Conservation (phyloP, 768 basidiomycete genomes). For the Mycena olivaceomarginata region DNA sequence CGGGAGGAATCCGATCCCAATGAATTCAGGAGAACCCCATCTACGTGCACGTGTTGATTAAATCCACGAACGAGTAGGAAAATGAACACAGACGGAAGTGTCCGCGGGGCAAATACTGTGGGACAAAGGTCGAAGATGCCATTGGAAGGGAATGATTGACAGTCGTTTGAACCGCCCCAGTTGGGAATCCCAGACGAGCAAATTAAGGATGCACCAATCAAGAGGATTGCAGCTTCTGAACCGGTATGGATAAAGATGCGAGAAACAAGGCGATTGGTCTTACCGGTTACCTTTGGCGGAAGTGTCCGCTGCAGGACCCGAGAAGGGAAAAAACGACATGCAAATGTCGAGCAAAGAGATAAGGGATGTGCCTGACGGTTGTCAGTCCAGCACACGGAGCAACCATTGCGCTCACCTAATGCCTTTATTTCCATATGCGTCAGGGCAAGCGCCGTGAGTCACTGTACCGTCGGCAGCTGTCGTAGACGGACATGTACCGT, state of each 20-base stretch:
- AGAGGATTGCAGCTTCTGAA: slow-evolving; percentile 83
- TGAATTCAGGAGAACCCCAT: slow-evolving; percentile 90
- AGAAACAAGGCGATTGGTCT: slow-evolving; percentile 2
- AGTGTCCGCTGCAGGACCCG: slow-evolving; percentile 79
- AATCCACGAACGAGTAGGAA: neutral
- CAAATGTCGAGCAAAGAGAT: slow-evolving; percentile 89
- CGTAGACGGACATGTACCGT: slow-evolving; percentile 84
- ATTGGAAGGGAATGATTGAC: slow-evolving; percentile 73
- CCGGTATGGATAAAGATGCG: neutral
- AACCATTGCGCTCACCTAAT: slow-evolving; percentile 66
- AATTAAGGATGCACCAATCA: slow-evolving; percentile 86
- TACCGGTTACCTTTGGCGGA: slow-evolving; percentile 88
- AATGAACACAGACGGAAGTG: slow-evolving; percentile 63
- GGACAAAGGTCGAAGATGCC: slow-evolving; percentile 87
- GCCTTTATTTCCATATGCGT: slow-evolving; percentile 89
- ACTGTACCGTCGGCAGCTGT: slow-evolving; percentile 75
- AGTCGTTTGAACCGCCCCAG: slow-evolving; percentile 91
- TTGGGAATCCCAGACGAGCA: slow-evolving; percentile 84
- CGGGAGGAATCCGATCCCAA: slow-evolving; percentile 91
- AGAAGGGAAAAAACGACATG: slow-evolving; percentile 82
- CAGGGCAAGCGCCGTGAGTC: slow-evolving; percentile 79
- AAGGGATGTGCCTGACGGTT: slow-evolving; percentile 76
- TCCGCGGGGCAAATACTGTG: slow-evolving; percentile 79
- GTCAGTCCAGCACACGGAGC: neutral
- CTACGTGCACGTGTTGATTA: neutral